Evolutionary conservation across 2,329 filamentous ascomycete species (phyloP).

Genomic region (Fusarium solani-melongenae): DNA sequence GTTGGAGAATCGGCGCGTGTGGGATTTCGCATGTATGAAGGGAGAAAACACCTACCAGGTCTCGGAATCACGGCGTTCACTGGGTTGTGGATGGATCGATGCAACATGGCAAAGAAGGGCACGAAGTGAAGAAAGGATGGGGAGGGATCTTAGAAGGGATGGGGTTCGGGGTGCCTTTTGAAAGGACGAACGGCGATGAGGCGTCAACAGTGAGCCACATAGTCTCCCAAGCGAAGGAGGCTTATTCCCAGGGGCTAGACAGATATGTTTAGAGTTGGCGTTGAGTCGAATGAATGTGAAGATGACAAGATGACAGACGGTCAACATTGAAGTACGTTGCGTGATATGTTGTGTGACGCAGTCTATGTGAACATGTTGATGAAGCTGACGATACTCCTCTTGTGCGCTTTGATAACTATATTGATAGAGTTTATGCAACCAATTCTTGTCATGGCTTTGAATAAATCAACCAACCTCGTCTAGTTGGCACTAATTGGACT

Average conservation of each 20-base stretch:
- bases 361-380: background rate
- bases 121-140: conserved; percentile 19
- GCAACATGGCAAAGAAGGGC: background rate
- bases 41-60: conserved; percentile 4
- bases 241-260: conserved; percentile 18
- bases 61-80: conserved; percentile 27
- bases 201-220: conserved; percentile 10
- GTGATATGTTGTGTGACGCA: background rate
- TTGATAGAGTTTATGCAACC: background rate
- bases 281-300: conserved; percentile 35
- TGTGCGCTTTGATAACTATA: background rate
- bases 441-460: background rate
- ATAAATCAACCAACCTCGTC: background rate
- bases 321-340: background rate
- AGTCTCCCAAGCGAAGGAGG: conserved; percentile 1
- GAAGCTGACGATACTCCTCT: background rate
- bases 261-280: conserved; percentile 38
- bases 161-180: background rate
- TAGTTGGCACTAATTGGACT: background rate
- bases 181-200: conserved; percentile 4
- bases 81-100: conserved; percentile 14
- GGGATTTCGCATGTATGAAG: conserved; percentile 25
- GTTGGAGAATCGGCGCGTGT: conserved; percentile 40
- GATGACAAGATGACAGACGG: conserved; percentile 6
- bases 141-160: conserved; percentile 1